Evolutionary conservation across 1,139 yeast species (phyloP), one percentile per base, ranked within the genome.

Genomic region (Sugiyamaella novakii): DNA sequence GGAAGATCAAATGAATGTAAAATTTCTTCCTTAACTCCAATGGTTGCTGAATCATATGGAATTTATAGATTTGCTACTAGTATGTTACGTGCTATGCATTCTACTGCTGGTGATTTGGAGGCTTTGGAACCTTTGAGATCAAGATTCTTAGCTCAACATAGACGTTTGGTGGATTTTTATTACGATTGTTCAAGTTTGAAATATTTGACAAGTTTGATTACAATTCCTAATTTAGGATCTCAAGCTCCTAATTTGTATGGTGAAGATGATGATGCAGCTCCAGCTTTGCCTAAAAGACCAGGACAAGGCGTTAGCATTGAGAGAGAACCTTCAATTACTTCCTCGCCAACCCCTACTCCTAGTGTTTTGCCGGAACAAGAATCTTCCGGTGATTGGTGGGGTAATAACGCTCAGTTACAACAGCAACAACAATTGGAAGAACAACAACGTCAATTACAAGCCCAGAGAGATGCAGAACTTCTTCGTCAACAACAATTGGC

Each of bases 41-140:
- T 91, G 68, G 87, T 91, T 50, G 80, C 95, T n/a, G 98, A 92
- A 66, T 80, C 95, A 2, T 91, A 88, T 63, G 98, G 98, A 34
- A 88, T 92, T 55, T 87, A 89, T 70, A 85, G 89, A 66, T 92
- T 91, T 61, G 75, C 86, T 54, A 85, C 91, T 7, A 84, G 95
- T 4, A 89, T 92, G 98, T 73, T 91, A 57, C 79, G 96, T 58
- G 97, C 95, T 0, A 76, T 92, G 81, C 81, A 86, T 61, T 83
- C 79, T 55, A 83, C 86, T 57, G 78, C 91, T 47, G 87, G 84
- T 38, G 83, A 81, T 36, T 87, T 80, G 41, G 96, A 86, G 10
- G 94, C 88, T 1, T 71, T 92, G 55, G 80, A 78, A 54, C 92
- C 92, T 3, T 72, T 92, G 57, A 76, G 83, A 59, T 81, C 83